A percentile compares a stretch with the other conserved stretches of the same genome.
These are phyloP conservation scores for Lyophyllum decastes DNA, from an alignment of 768 basidiomycete species.

Conservation along the genomic window DNA sequence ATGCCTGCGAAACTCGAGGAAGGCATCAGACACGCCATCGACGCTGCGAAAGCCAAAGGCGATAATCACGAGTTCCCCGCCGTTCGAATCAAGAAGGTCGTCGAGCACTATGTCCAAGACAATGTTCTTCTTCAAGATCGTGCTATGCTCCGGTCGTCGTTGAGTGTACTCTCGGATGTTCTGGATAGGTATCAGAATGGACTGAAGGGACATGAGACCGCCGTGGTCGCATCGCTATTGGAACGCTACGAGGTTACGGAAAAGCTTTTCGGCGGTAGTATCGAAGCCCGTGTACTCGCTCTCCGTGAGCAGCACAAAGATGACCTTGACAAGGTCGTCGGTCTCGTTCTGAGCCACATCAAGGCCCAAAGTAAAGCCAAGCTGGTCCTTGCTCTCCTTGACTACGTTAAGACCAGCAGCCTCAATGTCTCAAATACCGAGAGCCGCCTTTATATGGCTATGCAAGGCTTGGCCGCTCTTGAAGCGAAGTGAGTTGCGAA, in stretches of 20 bases:
- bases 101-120: slow-evolving; percentile 85
- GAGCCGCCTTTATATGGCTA: slow-evolving; percentile 69
- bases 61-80: slow-evolving; percentile 89
- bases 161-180: slow-evolving; percentile 70
- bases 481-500: slow-evolving; percentile 74
- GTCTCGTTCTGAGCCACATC: slow-evolving; percentile 91
- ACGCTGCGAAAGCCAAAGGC: slow-evolving; percentile 71
- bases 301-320: slow-evolving; percentile 94
- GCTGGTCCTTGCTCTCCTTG: slow-evolving; percentile 82
- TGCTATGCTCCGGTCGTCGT: slow-evolving; percentile 72
- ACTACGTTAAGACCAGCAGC: slow-evolving; percentile 83
- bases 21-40: slow-evolving; percentile 75
- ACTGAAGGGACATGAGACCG: slow-evolving; percentile 83
- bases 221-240: slow-evolving; percentile 75
- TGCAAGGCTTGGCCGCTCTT: slow-evolving; percentile 80
- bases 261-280: slow-evolving; percentile 90
- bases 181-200: slow-evolving; percentile 82
- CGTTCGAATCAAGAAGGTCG: slow-evolving; percentile 77
- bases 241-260: slow-evolving; percentile 84
- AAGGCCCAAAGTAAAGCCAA: slow-evolving; percentile 93
- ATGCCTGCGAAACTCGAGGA: slow-evolving; percentile 93
- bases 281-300: slow-evolving; percentile 87
- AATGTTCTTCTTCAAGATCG: slow-evolving; percentile 80
- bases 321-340: slow-evolving; percentile 84
- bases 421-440: slow-evolving; percentile 78